Conservation (phyloP, 345 rosid genomes). For the Eucalyptus shirleyi region DNA sequence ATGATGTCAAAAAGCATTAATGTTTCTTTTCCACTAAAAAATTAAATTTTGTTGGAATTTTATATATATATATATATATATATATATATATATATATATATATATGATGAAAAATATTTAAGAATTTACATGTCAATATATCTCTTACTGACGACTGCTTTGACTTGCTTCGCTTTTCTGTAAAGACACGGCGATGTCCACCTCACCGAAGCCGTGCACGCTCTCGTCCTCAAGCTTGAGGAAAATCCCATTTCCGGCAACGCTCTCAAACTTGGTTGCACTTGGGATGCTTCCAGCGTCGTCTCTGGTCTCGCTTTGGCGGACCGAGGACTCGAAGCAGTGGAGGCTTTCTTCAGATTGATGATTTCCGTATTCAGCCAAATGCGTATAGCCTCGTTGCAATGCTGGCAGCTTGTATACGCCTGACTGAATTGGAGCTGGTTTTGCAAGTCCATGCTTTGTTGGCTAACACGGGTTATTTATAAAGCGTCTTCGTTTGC, state of each 20-base stretch:
- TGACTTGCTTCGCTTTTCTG: not conserved
- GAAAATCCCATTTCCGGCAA: slow-evolving; percentile 31
- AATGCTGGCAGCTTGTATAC: slow-evolving; percentile 35
- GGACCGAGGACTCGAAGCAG: slow-evolving; percentile 29
- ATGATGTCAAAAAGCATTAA: not conserved
- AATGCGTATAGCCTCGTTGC: too few species aligned
- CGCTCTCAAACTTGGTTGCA: slow-evolving; percentile 44
- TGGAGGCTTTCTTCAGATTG: slow-evolving; percentile 49
- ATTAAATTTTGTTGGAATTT: not conserved
- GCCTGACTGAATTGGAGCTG: slow-evolving; percentile 21
- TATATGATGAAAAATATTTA: too few species aligned
- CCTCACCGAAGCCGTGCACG: slow-evolving; percentile 14
- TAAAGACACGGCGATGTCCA: too few species aligned
- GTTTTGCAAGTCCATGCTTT: slow-evolving; percentile 43
- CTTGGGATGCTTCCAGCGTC: slow-evolving; percentile 26
- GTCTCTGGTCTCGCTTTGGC: slow-evolving; percentile 49
- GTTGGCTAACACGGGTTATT: slow-evolving; percentile 16
- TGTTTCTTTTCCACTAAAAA: not conserved
- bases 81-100: too few species aligned
- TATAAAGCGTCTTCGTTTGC: too few species aligned
- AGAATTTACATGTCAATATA: too few species aligned
- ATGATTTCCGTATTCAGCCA: slow-evolving; percentile 26
- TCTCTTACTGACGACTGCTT: not conserved
- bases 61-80: too few species aligned
- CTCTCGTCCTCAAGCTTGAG: slow-evolving; percentile 39